phyloP scores from a whole-genome alignment of 352 stramenopile genomes.

The Thraustochytrium striatum region DNA sequence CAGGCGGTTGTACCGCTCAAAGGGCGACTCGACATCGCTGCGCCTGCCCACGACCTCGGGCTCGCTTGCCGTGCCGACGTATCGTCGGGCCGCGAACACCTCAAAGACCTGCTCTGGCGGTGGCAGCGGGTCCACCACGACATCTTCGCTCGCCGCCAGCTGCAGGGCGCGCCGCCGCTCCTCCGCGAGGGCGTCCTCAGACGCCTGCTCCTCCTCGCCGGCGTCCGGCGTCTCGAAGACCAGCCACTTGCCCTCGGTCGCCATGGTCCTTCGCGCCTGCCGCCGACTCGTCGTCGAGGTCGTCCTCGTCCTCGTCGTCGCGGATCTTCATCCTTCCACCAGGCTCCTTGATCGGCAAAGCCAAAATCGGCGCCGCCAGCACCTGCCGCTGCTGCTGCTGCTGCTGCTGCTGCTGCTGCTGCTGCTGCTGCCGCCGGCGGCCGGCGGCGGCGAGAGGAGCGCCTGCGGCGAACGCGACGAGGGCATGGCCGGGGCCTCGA shows the following conservation, averaged over 20 bases:
- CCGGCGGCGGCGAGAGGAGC: too few species aligned
- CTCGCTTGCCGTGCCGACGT: background rate
- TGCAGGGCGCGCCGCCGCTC: background rate
- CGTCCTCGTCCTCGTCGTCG: background rate
- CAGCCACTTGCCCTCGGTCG: constrained; percentile 28
- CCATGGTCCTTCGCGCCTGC: too few species aligned
- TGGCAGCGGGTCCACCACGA: background rate
- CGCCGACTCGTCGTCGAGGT: too few species aligned
- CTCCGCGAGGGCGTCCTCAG: background rate
- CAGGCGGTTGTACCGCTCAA: constrained; percentile 13
- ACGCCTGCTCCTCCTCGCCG: background rate
- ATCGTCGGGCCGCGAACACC: constrained; percentile 25
- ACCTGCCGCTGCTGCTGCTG: background rate
- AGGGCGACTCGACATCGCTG: background rate
- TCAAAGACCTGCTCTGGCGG: constrained; percentile 31
- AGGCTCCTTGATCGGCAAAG: background rate
- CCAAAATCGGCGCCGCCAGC: background rate
- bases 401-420: too few species aligned
- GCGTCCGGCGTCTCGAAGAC: constrained; percentile 45
- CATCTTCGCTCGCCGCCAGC: background rate
- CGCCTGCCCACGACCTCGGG: background rate
- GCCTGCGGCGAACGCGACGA: too few species aligned
- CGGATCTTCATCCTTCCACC: background rate
- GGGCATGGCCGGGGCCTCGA: too few species aligned
- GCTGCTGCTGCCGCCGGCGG: too few species aligned